Percentiles rank a stretch among this genome's conserved stretches.
Evolutionary conservation across 345 rosid genomes (phyloP).

Genomic region (Erucastrum elatum): DNA sequence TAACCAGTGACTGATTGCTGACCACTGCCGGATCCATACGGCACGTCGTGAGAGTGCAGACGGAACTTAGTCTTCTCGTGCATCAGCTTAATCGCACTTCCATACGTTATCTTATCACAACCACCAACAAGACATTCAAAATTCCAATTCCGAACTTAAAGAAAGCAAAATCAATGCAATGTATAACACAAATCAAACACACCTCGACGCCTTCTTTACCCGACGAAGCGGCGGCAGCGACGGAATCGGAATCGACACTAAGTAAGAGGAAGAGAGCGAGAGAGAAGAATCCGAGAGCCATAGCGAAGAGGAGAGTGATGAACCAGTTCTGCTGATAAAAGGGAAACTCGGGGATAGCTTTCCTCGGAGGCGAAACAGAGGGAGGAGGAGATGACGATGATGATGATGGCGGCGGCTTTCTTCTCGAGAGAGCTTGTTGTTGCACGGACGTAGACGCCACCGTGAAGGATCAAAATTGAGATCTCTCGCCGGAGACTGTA

Average conservation of each 20-base stretch:
- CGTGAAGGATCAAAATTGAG: conserved; percentile 42
- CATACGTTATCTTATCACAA: conserved; percentile 69
- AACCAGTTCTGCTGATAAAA: conserved; percentile 91
- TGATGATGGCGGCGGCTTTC: conserved; percentile 47
- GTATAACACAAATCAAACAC: background rate
- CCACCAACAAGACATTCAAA: background rate
- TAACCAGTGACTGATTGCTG: conserved; percentile 98
- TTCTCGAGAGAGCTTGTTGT: conserved; percentile 51
- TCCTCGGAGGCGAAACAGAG: conserved; percentile 34
- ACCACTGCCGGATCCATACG: conserved; percentile 98
- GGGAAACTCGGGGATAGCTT: conserved; percentile 41
- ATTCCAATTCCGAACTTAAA: background rate
- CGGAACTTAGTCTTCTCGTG: conserved; percentile 85
- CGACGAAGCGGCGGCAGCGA: conserved; percentile 64
- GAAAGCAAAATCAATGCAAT: background rate
- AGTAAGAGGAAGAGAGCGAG: conserved; percentile 75
- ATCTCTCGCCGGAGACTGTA: conserved; percentile 20
- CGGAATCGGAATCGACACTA: conserved; percentile 54
- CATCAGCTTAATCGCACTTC: conserved; percentile 82
- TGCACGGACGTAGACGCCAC: conserved; percentile 92
- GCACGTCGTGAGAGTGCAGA: conserved; percentile 96
- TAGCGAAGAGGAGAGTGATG: conserved; percentile 60
- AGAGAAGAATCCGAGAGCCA: conserved; percentile 70
- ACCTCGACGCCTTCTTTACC: conserved; percentile 74
- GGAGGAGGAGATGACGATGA: conserved; percentile 35